Base-by-base conservation (phyloP, 2,329 filamentous ascomycete species). In the Cryphonectria radicalis region DNA sequence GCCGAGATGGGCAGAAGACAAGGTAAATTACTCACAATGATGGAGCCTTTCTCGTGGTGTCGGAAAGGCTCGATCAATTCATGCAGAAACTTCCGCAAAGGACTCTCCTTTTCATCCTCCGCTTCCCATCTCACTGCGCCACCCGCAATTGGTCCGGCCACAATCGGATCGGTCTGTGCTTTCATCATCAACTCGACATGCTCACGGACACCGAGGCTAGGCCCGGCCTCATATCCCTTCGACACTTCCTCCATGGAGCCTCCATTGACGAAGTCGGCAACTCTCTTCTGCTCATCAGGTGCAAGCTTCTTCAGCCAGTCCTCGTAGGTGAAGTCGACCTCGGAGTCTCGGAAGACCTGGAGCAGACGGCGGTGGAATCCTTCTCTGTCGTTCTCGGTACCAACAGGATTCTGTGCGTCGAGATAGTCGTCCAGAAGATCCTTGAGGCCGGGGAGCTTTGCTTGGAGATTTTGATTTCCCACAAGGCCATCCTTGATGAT, bases 161-260 rank as follows among this genome's bases (percentile, higher is more conserved):
- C 63, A 22, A 70, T n/a, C 32, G 55, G n/a, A n/a, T 66, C 42
- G 32, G 67, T 25, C 22, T 28, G 62, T 1, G 63, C 63, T 14
- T 68, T 50, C 17, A 53, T n/a, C 53, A 73, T 40, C 7, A 55
- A 22, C 46, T 65, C 35, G 22, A 73, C 17, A 37, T 73, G 72
- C 65, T 73, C 72, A 19, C 73, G 70, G 17, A 72, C 72, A 22
- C 73, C 72, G 11, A 73, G 67, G 53, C 73, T 74, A 5, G 66
- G 59, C 1, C 65, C 68, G 35, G 63, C 53, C 22, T 66, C 53
- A 37, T 70, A 73, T 5, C 70, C 72, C 2, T 42, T 14, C 17
- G 59, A n/a, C 17, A 67, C 53, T 22, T 71, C 35, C 11, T 70
- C 43, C 17, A 62, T 17, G 13, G 42, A n/a, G 11, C 53, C 62